Evolutionary conservation across 2,329 filamentous ascomycete species (phyloP).

Genomic region (Verticillium tricorpus): DNA sequence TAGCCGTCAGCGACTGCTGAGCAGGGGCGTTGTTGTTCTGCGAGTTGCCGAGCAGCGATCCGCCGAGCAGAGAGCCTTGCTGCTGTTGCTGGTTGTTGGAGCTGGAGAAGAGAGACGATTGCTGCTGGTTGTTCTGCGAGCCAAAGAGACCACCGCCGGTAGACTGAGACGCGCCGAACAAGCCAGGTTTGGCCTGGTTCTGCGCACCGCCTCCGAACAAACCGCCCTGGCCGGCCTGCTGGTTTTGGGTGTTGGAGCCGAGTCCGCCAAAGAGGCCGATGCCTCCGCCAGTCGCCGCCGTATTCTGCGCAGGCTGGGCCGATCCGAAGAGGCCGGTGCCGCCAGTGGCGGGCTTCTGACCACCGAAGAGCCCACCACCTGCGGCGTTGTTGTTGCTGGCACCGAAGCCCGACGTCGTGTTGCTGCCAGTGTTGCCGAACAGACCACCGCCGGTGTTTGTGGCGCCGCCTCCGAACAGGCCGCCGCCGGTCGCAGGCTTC

Average conservation of each 20-base stretch:
- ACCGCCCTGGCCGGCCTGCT: conserved; percentile 32
- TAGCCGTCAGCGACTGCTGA: conserved; percentile 65
- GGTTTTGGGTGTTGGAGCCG: conserved; percentile 25
- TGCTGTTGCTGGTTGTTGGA: conserved; percentile 36
- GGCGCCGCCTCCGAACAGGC: conserved; percentile 15
- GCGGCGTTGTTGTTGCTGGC: conserved; percentile 34
- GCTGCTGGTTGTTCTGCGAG: conserved; percentile 38
- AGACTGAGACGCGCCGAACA: conserved; percentile 45
- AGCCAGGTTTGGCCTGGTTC: conserved; percentile 49
- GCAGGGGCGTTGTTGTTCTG: conserved; percentile 45
- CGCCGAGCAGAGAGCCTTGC: conserved; percentile 32
- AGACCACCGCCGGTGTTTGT: conserved; percentile 31
- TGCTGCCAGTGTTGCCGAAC: conserved; percentile 29
- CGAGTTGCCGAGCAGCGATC: conserved; percentile 56
- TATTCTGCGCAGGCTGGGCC: conserved; percentile 25
- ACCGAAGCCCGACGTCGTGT: conserved; percentile 28
- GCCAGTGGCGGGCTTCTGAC: conserved; percentile 32
- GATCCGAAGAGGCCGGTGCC: conserved; percentile 48
- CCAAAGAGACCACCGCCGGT: conserved; percentile 52
- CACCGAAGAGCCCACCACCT: conserved; percentile 34
- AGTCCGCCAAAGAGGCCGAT: conserved; percentile 45
- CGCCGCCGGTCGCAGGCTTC: conserved; percentile 11
- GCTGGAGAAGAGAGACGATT: conserved; percentile 41
- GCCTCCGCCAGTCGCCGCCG: conserved; percentile 26
- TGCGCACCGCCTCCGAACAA: conserved; percentile 49